Base-by-base conservation (phyloP, 1,284 basidiomycete genomes). In the Sanghuangporus sanghuang region DNA sequence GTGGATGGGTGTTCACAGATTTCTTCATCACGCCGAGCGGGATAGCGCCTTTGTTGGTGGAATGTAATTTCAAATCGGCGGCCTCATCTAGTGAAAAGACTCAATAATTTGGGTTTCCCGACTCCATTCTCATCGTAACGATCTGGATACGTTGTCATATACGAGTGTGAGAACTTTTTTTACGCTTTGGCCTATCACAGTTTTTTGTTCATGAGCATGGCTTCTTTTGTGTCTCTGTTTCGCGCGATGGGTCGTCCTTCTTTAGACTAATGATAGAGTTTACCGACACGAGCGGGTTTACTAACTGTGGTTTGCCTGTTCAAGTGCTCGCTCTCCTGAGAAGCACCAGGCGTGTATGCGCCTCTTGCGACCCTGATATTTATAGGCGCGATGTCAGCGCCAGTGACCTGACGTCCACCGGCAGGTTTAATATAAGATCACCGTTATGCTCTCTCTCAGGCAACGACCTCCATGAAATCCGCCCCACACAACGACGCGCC, bases 1-100 rank as follows among this genome's bases (percentile, higher is more conserved):
- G 85, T 23, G 90, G 89, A 2, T 93, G 91, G 90, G 80, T 78
- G 6, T 73, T 92, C 54, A 76, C 90, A 75, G 91, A 93, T 69
- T 93, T 84, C 69, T 90, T 81, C 67, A 75, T 77, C 14, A 78
- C 86, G 62, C 88, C 90, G 2, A 74, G 77, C 61, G 78, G 75
- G 3, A 67, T 92, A 46, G 79, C 87, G 8, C 82, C 86, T 0
- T 71, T 93, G n/a, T 73, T 93, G 7, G 80, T 92, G 8, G 90
- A 92, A 69, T 89, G 85, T 69, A 92, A 92, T 70, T 92, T 84
- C 46, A 64, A 40, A 42, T 36, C 36, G 56, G 9, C 27, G 49
- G 50, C 18, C 18, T 8, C 32, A 27, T 35, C 39, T 23, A 61
- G 53, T 36, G 38, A 38, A 18, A 35, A 54, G 53, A n/a, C 53